Evolutionary conservation across 2,329 filamentous ascomycete species (phyloP), one percentile per base, ranked within the genome.

Genomic region (Thielaviopsis cerberus): DNA sequence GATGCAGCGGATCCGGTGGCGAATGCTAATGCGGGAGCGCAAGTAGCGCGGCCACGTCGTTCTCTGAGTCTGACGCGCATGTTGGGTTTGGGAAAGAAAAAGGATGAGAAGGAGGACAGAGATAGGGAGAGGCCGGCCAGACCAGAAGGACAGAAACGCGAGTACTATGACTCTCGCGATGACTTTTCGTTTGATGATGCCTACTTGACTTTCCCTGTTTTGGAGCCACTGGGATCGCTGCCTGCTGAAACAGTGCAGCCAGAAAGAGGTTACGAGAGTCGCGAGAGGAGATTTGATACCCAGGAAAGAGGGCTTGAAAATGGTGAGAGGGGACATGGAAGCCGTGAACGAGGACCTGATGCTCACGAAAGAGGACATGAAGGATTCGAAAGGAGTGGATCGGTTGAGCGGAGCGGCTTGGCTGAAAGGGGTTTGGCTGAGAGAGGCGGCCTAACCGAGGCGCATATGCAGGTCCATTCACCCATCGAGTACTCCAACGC

Each of bases 51-150:
- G 58, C 58, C 61, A 7, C 54, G 54, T 15, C 60, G 60, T 4
- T 62, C 60, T n/a, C 57, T 63, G 23, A 60, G 58, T 23, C 51
- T 61, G 23, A 58, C 53, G 22, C 60, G 57, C 20, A 61, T 61
- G 55, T 45, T 59, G 27, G 57, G 60, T 13, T 57, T 62, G 34
- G 58, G 57, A 10, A 52, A 56, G 17, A 59, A 58, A 30, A 73
- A 73, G 20, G 73, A 73, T 1, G 71, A 73, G 7, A 67, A 68
- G 4, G 62, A 61, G 0, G 62, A 65, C 27, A 64, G 65, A 4
- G 64, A 69, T 26, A 17, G 22, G 41, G 41, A 48, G 8, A 48
- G 67, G 69, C 23, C 37, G 25, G 13, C 22, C 25, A 15, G 34
- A 57, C n/a, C 26, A 22, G 15, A 30, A 48, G 41, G 55, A 51